Conservation (phyloP, 108 stramenopile species). For the Nitzschia palea region DNA sequence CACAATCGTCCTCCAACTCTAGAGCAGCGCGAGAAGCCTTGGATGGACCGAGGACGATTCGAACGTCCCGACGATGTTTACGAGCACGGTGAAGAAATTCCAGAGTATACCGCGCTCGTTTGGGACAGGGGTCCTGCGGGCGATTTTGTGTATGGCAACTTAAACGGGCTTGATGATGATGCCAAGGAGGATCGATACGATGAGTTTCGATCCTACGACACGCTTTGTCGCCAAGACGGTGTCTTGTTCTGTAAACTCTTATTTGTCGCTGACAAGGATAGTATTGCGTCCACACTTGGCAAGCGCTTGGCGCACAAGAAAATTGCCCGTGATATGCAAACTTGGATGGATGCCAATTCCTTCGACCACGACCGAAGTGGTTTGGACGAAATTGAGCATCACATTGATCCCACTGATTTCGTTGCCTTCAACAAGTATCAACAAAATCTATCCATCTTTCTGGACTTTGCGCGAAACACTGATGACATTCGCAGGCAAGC, state of each 20-base stretch:
- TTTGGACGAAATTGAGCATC: constrained; percentile 61
- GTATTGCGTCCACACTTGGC: constrained; percentile 67
- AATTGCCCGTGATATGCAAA: constrained; percentile 62
- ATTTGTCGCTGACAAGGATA: constrained; percentile 72
- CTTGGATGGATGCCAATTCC: constrained; percentile 62
- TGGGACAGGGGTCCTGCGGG: constrained; percentile 77
- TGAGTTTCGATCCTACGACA: constrained; percentile 69
- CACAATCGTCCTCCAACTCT: constrained; percentile 77
- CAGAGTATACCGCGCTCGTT: constrained; percentile 42
- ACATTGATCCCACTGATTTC: constrained; percentile 85
- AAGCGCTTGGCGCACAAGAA: constrained; percentile 80
- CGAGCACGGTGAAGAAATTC: constrained; percentile 17
- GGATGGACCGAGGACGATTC: constrained; percentile 74
- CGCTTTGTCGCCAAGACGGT: constrained; percentile 47
- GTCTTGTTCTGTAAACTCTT: constrained; percentile 73
- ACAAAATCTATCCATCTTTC: constrained; percentile 57
- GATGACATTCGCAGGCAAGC: constrained; percentile 39
- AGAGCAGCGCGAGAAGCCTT: constrained; percentile 63
- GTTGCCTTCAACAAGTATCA: constrained; percentile 76
- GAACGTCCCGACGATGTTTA: constrained; percentile 48
- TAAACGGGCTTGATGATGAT: constrained; percentile 32
- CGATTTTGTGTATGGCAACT: constrained; percentile 54
- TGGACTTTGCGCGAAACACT: constrained; percentile 61
- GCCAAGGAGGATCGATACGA: constrained; percentile 51
- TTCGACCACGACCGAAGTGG: constrained; percentile 39